phyloP scores from a whole-genome alignment of 306 rosid species.

The Trifolium repens region DNA sequence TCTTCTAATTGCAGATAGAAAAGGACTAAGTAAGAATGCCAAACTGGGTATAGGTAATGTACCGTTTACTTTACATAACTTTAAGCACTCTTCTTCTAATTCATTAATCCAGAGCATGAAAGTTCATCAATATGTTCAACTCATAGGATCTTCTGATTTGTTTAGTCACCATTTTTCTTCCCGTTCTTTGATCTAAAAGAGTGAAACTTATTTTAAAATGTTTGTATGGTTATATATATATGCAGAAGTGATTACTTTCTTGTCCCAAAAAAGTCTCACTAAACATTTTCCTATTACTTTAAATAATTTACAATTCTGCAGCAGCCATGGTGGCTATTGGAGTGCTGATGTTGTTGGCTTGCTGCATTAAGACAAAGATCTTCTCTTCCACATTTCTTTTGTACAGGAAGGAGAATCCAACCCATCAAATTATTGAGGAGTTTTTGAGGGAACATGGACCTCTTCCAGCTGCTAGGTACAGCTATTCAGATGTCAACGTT shows the following conservation, averaged over 20 bases:
- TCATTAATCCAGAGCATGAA: no score
- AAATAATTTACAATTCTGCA: constrained; percentile 15
- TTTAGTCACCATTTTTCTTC: background rate
- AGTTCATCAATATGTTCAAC: no score
- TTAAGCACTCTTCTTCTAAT: background rate
- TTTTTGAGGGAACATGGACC: constrained; percentile 27
- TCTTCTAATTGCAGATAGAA: constrained; percentile 1
- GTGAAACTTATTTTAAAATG: background rate
- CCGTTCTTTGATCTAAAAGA: background rate
- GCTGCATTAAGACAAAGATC: constrained; percentile 5
- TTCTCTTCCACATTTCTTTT: background rate
- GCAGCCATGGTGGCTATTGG: background rate
- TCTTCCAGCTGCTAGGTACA: constrained; percentile 19
- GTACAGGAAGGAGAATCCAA: constrained; percentile 12
- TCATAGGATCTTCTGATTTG: background rate
- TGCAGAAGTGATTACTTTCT: no score
- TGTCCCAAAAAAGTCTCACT: no score
- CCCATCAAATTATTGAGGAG: background rate
- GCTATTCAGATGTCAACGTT: constrained; percentile 34
- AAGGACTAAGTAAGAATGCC: background rate
- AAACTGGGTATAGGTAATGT: constrained; percentile 42
- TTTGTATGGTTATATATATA: background rate
- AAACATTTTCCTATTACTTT: background rate
- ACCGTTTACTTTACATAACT: constrained; percentile 31
- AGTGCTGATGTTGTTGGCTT: constrained; percentile 32